These are phyloP conservation scores for Cryphonectria carpinicola DNA, from an alignment of 2,329 filamentous ascomycete species.

Conservation along the genomic window DNA sequence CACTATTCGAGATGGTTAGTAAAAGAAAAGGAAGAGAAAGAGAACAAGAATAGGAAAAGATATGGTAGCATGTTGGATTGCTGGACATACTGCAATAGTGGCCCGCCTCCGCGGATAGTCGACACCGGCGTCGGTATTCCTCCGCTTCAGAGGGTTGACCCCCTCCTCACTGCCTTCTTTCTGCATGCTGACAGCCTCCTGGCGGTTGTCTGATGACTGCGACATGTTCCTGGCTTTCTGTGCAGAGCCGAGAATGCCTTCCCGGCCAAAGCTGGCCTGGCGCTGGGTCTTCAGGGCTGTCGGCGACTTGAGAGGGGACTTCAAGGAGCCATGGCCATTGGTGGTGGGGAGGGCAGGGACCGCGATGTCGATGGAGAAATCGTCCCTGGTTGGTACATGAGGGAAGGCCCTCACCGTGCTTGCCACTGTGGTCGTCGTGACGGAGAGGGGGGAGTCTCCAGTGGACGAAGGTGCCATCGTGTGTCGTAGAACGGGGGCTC, in stretches of 20 bases:
- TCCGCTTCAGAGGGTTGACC: conserved; percentile 62
- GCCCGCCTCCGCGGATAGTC: conserved; percentile 68
- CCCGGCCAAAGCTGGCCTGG: conserved; percentile 56
- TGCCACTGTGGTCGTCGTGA: conserved; percentile 40
- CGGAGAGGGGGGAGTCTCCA: conserved; percentile 55
- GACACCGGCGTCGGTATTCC: conserved; percentile 63
- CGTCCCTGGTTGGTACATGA: conserved; percentile 51
- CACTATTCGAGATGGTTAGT: conserved; percentile 54
- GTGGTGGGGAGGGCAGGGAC: conserved; percentile 48
- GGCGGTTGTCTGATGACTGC: conserved; percentile 55
- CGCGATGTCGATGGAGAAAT: conserved; percentile 54
- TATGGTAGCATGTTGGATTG: conserved; percentile 10
- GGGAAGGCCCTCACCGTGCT: conserved; percentile 47
- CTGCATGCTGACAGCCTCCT: conserved; percentile 47
- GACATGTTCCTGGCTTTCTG: conserved; percentile 60
- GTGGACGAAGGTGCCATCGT: conserved; percentile 58
- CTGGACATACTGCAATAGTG: conserved; percentile 64
- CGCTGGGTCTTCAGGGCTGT: conserved; percentile 52
- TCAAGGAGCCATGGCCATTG: conserved; percentile 42
- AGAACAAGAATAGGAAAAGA: neutral
- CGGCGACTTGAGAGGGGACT: conserved; percentile 63
- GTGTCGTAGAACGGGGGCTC: conserved; percentile 6
- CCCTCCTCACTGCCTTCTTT: conserved; percentile 56
- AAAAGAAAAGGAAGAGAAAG: neutral
- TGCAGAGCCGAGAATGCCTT: conserved; percentile 57